Evolutionary conservation across 2,329 filamentous ascomycete species (phyloP), one percentile per base, ranked within the genome.

Genomic region (Paraconiothyrium brasiliense): DNA sequence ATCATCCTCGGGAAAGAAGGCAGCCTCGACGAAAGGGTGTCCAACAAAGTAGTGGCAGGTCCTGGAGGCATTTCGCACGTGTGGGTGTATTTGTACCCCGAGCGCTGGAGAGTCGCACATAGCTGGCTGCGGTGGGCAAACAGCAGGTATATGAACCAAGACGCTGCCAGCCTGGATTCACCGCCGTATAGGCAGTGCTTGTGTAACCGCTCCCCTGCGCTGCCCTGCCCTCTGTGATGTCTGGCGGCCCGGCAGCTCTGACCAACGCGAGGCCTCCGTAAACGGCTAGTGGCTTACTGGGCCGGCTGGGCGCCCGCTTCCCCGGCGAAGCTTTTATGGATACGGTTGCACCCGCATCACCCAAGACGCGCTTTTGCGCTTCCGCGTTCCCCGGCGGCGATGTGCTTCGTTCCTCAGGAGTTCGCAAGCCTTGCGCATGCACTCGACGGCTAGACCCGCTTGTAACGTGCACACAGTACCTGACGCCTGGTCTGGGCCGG

Each of bases 311-410:
- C 60, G 34, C 63, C 71, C 67, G 68, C 50, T 66, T 72, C 69
- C 70, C 71, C 70, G 64, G 13, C 56, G 32, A 56, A 65, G 65
- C 58, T 60, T 63, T 68, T 67, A 64, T 61, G 57, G 64, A 62
- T 66, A 64, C 58, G 54, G 55, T 62, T 57, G 57, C 55, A 63
- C 64, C 62, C 62, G 59, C 56, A 52, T 60, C 58, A 58, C 57
- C 58, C 54, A 60, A 54, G 57, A 62, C 57, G 65, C 66, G 66
- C 64, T 68, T 69, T 67, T 27, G 13, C 35, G 67, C 57, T 68
- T 69, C 68, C 71, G 67, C 48, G 57, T 69, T 72, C 71, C 73
- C 74, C 74, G 72, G 66, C 66, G 66, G 67, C 66, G 62, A 66
- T 67, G 62, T 63, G 62, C 59, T 27, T 32, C 48, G 52, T 62